Base-by-base conservation (phyloP, 371 early-diverging fungal species). In the Rhizopus delemar region DNA sequence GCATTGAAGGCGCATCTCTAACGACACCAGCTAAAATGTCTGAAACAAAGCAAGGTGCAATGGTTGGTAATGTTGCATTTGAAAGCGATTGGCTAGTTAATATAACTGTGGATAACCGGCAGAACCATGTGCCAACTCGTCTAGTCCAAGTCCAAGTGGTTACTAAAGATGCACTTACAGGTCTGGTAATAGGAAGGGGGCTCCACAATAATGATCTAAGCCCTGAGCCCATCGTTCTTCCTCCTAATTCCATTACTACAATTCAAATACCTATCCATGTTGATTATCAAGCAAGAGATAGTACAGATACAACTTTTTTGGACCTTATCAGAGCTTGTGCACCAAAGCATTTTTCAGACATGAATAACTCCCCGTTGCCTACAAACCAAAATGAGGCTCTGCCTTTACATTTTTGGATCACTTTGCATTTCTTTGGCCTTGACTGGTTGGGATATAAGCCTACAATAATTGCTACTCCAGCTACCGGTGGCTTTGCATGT, bases 51-150 rank as follows among this genome's bases (percentile, higher is more conserved):
- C 77, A 77, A 49, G 70, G 72, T 22, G 60, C 66, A 6, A 63
- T 77, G 72, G 65, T 73, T 0, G 73, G 77, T 8, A 78, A 74
- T 59, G 71, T 74, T 31, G 68, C 66, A 1, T 78, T 78, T 49
- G 78, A 78, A 56, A 73, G 69, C 33, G 68, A 70, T 41, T 79
- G 80, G 80, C 38, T 68, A n/a, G 76, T 79, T 8, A 73, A 74
- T 45, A 56, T 75, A 8, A 73, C 74, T 2, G 67, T 79, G 2
- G 80, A 79, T 36, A 74, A 72, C 50, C 65, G 76, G 3, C 63
- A 65, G 32, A 79, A 79, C 38, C 70, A 65, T 46, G 64, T 79
- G 1, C 80, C 80, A 0, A 75, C 74, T 16, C 66, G 63, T 0
- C 45, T 78, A 0, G 57, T 62, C 0, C 58, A 55, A 46, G 56